Base-by-base conservation (phyloP, 305 asterid genomes). In the Fraxinus dipetala region DNA sequence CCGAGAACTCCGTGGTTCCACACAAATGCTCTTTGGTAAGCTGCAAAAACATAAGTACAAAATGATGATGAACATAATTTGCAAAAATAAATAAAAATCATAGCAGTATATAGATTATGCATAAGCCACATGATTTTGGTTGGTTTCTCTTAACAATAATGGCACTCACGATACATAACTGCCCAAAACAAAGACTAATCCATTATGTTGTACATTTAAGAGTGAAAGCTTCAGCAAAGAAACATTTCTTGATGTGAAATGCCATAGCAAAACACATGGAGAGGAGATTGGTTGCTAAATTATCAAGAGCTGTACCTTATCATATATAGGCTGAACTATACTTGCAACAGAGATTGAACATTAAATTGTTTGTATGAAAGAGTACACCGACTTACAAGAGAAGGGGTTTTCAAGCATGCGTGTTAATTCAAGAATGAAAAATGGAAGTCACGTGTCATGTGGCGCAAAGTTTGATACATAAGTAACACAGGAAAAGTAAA, bases 1-100 rank as follows among this genome's bases (percentile, higher is more conserved):
- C 51, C 99, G 90, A 18, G 96, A 93, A 90, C 99, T 96, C 85
- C 98, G 88, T 32, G 99, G 98, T 88, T 92, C 97, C 85, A 35
- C 65, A 72, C 83, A 78, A 73, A 88, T 85, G 84, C 85, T 87
- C 85, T 90, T 91, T 2, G 97, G 92, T 79, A 86, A 87, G 56
- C 99, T 96, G 92, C 87, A 85, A 56, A 65, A 81, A 79, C 40
- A 86, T 16, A 79, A 59, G 63, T n/a, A 72, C 70, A 84, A 80
- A 87, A 85, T 59, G 83, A 79, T 78, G 48, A 87, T 77, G 79
- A 63, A 81, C 38, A 67, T 80, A 75, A 78, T 78, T 40, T 82
- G 79, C 22, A 72, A 16, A 45, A 76, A 35, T 2, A 32, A 31
- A 32, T 72, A 59, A 59, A 59, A 59, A 59, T 69, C 35, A 69